These are phyloP conservation scores for Tricladium varicosporioides DNA, from an alignment of 2,329 filamentous ascomycete species.

Conservation along the genomic window DNA sequence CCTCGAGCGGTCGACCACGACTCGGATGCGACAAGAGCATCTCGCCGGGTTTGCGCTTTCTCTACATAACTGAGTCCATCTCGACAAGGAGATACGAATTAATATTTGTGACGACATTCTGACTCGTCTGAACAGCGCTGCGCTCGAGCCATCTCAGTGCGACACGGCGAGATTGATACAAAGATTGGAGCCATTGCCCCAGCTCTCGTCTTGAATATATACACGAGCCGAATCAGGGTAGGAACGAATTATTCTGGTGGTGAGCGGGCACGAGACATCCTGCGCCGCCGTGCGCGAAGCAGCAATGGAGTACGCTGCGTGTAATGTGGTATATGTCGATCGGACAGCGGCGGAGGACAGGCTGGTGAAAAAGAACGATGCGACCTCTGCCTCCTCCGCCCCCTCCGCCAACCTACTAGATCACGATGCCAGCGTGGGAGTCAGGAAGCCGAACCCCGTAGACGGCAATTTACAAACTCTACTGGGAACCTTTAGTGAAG, in stretches of 20 bases:
- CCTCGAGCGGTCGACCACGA: neutral
- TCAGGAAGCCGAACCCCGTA: conserved; percentile 35
- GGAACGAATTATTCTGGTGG: conserved; percentile 18
- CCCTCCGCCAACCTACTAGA: conserved; percentile 14
- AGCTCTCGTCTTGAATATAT: neutral
- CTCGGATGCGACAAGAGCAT: neutral
- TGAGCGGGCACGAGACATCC: conserved; percentile 20
- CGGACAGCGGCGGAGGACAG: conserved; percentile 37
- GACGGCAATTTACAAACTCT: conserved; percentile 47
- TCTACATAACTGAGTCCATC: neutral
- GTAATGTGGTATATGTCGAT: conserved; percentile 44
- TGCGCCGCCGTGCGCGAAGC: conserved; percentile 30
- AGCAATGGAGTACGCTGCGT: conserved; percentile 42
- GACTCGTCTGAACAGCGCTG: conserved; percentile 26
- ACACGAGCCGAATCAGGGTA: conserved; percentile 1
- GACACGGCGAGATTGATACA: conserved; percentile 17
- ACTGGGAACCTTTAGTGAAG: conserved; percentile 50
- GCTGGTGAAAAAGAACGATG: conserved; percentile 35
- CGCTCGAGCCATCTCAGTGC: conserved; percentile 26
- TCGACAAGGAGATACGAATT: neutral
- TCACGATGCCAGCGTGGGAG: conserved; percentile 15
- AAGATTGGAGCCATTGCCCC: conserved; percentile 13
- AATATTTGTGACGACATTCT: conserved; percentile 11
- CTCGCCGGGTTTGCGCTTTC: neutral
- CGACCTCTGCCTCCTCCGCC: conserved; percentile 29